Percentiles rank a stretch among this genome's conserved stretches.
These are phyloP conservation scores for Orbilia oligospora DNA, from an alignment of 2,329 filamentous ascomycete species.

Conservation along the genomic window DNA sequence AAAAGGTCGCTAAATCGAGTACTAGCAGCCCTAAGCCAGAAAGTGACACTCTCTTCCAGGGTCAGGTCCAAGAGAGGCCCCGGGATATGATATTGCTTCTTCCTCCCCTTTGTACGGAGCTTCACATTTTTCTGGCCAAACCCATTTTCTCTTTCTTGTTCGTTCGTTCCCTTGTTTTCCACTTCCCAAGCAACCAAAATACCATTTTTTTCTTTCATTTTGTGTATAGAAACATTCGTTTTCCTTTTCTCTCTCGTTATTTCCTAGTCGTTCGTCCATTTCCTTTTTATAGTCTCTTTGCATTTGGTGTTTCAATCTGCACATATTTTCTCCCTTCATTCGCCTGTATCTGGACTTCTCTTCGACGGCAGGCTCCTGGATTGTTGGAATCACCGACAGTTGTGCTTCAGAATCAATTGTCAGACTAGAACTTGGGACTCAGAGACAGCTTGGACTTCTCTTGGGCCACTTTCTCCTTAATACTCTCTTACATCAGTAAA, in stretches of 20 bases:
- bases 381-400: conserved; percentile 30
- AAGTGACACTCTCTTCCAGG: conserved; percentile 29
- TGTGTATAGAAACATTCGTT: conserved; percentile 58
- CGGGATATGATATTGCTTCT: conserved; percentile 33
- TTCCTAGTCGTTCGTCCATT: conserved; percentile 34
- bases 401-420: conserved; percentile 38
- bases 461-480: conserved; percentile 7
- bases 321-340: conserved; percentile 51
- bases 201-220: conserved; percentile 38
- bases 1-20: conserved; percentile 53
- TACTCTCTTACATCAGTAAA: conserved; percentile 8
- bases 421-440: conserved; percentile 32
- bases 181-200: conserved; percentile 43
- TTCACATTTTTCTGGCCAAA: conserved; percentile 39
- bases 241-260: conserved; percentile 38
- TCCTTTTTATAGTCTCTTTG: conserved; percentile 34
- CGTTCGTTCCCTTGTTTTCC: conserved; percentile 41
- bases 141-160: conserved; percentile 38
- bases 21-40: conserved; percentile 41
- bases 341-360: conserved; percentile 30
- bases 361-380: conserved; percentile 35
- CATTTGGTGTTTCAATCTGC: conserved; percentile 54
- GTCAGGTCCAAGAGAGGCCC: conserved; percentile 23
- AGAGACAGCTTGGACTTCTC: conserved; percentile 50
- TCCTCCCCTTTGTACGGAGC: conserved; percentile 52